Evolutionary conservation across 148 eudicot genomes (phyloP).

Genomic region (Rhododendron kiyosumense): DNA sequence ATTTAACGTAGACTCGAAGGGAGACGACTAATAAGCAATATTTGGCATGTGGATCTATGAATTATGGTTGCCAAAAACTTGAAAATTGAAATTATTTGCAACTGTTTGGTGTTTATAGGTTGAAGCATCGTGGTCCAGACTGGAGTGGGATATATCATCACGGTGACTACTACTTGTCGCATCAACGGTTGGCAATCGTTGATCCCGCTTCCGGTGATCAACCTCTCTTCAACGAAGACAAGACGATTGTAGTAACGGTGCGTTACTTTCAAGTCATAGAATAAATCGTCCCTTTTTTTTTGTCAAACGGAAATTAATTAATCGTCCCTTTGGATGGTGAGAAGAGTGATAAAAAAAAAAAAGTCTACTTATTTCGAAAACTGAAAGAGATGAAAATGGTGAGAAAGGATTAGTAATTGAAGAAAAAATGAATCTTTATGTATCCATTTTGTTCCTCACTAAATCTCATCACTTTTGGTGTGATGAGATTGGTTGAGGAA

Average conservation of each 20-base stretch:
- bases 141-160: conserved; percentile 88
- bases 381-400: not conserved
- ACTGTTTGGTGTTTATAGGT: conserved; percentile 21
- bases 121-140: conserved; percentile 93
- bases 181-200: conserved; percentile 79
- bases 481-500: not conserved
- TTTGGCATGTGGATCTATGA: not conserved
- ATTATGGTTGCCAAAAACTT: not conserved
- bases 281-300: no score
- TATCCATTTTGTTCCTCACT: no score
- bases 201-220: conserved; percentile 98
- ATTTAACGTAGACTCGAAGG: not conserved
- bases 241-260: conserved; percentile 67
- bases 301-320: no score
- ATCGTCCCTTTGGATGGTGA: not conserved
- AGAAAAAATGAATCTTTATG: not conserved
- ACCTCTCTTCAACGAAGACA: conserved; percentile 68
- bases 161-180: conserved; percentile 62
- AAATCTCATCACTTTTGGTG: not conserved
- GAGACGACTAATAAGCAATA: not conserved
- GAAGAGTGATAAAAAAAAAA: not conserved
- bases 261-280: not conserved
- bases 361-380: not conserved
- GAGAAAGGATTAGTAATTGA: not conserved
- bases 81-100: not conserved